Conservation (phyloP, 306 rosid genomes). For the Cucumis melo region DNA sequence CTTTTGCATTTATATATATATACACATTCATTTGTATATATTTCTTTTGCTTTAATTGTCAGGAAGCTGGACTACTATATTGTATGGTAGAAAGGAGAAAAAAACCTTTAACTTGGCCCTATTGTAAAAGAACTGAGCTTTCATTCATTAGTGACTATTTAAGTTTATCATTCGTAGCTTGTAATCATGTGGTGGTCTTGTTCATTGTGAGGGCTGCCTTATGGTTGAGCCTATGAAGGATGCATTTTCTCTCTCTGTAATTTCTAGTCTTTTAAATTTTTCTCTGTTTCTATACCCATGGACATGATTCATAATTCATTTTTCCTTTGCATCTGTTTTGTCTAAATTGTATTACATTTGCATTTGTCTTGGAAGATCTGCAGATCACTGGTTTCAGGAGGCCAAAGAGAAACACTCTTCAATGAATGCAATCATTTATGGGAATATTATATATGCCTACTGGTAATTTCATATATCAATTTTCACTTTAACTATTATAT, state of each 20-base stretch:
- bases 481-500: not conserved
- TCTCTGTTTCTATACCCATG: not conserved
- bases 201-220: not conserved
- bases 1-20: not conserved
- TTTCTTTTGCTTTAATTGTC: not conserved
- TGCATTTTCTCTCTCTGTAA: not conserved
- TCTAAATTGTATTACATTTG: conserved; percentile 24
- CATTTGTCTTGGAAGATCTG: conserved; percentile 71
- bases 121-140: not conserved
- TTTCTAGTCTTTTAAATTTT: not conserved
- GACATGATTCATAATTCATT: not conserved
- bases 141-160: not conserved
- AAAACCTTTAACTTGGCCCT: not conserved
- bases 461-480: conserved; percentile 42
- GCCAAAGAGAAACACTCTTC: conserved; percentile 61
- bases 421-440: conserved; percentile 76
- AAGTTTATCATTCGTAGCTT: not conserved
- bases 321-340: not conserved
- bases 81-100: not conserved
- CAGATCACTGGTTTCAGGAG: conserved; percentile 91
- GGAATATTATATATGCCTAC: conserved; percentile 80
- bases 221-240: not conserved
- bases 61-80: not conserved
- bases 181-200: not conserved
- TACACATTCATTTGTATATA: not conserved